phyloP scores from a whole-genome alignment of 164 flowering plant genomes.

The Tetracentron sinense region DNA sequence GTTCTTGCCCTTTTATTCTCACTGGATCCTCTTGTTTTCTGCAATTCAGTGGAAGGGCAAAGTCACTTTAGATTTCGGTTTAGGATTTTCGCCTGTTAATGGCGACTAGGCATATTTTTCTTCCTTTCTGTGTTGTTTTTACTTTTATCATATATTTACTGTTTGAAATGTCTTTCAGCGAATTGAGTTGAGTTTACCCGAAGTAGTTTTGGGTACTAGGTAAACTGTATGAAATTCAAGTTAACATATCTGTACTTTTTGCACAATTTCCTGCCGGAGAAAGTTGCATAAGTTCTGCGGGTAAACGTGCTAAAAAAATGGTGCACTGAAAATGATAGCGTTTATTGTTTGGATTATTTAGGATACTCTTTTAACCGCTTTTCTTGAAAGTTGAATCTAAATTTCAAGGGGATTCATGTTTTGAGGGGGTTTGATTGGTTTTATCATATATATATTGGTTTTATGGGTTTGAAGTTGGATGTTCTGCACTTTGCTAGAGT shows the following conservation, averaged over 20 bases:
- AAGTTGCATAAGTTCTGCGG: neutral
- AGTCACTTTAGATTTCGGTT: neutral
- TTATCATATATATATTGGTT: too few relatives aligned
- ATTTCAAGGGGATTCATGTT: neutral
- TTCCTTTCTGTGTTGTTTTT: neutral
- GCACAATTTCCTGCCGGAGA: neutral
- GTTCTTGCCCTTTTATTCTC: neutral
- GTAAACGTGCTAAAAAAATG: neutral
- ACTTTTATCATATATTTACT: neutral
- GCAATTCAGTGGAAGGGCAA: neutral
- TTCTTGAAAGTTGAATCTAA: neutral
- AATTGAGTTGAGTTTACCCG: neutral
- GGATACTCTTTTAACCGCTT: too few relatives aligned
- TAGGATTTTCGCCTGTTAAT: neutral
- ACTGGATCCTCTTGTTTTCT: neutral
- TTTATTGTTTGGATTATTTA: neutral
- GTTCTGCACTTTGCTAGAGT: neutral
- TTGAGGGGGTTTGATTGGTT: neutral
- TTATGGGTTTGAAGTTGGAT: neutral
- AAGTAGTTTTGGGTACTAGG: neutral
- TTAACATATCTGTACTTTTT: neutral
- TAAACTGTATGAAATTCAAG: neutral
- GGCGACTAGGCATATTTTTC: neutral
- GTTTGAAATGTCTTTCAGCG: neutral
- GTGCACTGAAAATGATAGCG: neutral